Evolutionary conservation across 2,329 filamentous ascomycete genomes (phyloP), one percentile per base, ranked within the genome.

Genomic region (Penicillium frequentans): DNA sequence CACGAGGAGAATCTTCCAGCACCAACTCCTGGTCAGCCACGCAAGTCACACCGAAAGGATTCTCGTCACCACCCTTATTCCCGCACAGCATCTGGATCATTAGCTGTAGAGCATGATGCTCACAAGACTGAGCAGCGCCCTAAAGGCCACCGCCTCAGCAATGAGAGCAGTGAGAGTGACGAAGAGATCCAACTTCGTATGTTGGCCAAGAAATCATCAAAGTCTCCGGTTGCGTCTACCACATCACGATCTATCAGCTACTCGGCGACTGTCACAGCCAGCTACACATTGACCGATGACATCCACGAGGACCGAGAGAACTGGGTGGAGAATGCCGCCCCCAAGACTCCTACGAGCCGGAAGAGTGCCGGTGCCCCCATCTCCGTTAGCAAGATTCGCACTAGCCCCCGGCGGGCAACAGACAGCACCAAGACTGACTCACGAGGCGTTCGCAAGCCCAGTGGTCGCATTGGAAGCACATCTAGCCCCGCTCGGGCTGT

Each of bases 1-100:
- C 67, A 68, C 21, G 92, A 97, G 63, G 93, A 97, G 71, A 96
- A 96, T 67, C 84, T 99, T 5, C 95, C 95, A 3, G 93, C 93
- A 0, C 95, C 95, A 3, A 99, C 95, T 5, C 95, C 95, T 0
- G 95, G 95, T 2, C 95, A 99, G 73, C 95, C 95, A 27, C 87
- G 95, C 60, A 98, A 99, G 81, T 90, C 89, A 16, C 88, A 87
- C 63, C 87, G 91, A 55, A 84, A 86, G 58, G 91, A 93, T 67
- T 84, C 83, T 42, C 86, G 89, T 26, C 89, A 91, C 65, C 85
- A 93, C 72, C 86, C 89, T 11, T 90, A 93, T 74, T 77, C 86
- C 51, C 83, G 87, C 55, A 83, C 82, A 24, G 74, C 81, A 7
- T 83, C 81, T 7, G 76, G 73, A 6, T 66, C 63, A 72, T 64